These are phyloP conservation scores for Oryza meridionalis DNA, from an alignment of 176 grass and related monocot genomes.

Conservation along the genomic window DNA sequence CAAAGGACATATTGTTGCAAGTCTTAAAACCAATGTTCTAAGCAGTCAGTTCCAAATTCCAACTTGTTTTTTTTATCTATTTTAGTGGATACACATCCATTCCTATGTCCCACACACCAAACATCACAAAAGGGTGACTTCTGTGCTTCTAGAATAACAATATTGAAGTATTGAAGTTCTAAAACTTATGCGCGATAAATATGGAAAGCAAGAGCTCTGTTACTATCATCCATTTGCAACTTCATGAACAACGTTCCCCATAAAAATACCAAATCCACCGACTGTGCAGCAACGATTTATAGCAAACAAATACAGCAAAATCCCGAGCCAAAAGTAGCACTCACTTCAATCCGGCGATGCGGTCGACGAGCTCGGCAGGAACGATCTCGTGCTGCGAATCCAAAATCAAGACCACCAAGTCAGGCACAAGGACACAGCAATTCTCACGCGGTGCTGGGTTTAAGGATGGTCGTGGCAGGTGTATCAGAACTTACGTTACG, in stretches of 20 bases:
- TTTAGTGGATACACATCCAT: not conserved
- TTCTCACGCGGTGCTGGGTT: not conserved
- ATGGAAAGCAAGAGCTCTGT: not conserved
- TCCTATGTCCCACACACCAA: not conserved
- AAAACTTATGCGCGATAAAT: too few relatives aligned
- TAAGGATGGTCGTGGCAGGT: not conserved
- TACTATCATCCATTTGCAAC: not conserved
- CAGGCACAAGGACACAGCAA: not conserved
- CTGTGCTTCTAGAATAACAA: not conserved
- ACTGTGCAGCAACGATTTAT: not conserved
- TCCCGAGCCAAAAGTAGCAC: not conserved
- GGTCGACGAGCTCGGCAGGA: conserved; percentile 80
- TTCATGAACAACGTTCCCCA: not conserved
- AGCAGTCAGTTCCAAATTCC: not conserved
- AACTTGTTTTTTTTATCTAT: not conserved
- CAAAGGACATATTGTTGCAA: not conserved
- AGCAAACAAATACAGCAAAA: not conserved
- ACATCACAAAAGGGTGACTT: not conserved
- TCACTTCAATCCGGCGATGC: conserved; percentile 87
- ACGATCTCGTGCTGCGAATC: conserved; percentile 82
- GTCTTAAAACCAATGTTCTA: not conserved
- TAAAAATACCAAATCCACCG: not conserved
- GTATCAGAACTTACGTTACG: conserved; percentile 62
- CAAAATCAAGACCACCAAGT: not conserved
- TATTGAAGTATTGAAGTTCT: too few relatives aligned